A percentile compares a stretch with the other conserved stretches of the same genome.
These are phyloP conservation scores for Wilhelminamyces savonicus DNA, from an alignment of 805 yeast species.

Conservation along the genomic window DNA sequence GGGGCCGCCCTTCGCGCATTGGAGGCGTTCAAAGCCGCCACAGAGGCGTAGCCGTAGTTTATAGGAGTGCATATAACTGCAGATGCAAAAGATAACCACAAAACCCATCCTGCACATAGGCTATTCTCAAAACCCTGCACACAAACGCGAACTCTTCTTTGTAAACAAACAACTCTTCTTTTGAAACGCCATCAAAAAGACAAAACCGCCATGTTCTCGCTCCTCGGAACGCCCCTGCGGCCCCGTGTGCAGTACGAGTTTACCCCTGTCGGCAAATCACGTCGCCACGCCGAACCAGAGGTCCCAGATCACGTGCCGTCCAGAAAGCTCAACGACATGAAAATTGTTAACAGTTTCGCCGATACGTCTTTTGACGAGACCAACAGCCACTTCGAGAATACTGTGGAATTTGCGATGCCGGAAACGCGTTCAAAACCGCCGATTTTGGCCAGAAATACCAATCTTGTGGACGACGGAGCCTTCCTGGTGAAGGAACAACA, in stretches of 20 bases:
- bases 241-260: constrained; percentile 13
- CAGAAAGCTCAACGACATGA: not conserved
- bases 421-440: no score
- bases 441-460: no score
- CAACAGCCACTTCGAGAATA: constrained; percentile 2
- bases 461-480: no score
- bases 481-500: constrained; percentile 19
- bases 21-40: constrained; percentile 37
- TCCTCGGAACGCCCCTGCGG: constrained; percentile 12
- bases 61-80: not conserved
- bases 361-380: constrained; percentile 9
- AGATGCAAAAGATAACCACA: not conserved
- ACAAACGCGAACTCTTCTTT: no score
- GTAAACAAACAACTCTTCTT: no score
- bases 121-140: no score
- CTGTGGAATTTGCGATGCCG: not conserved
- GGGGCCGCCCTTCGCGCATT: constrained; percentile 66
- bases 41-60: not conserved
- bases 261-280: constrained; percentile 19
- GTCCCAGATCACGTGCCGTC: constrained; percentile 2
- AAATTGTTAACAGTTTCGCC: constrained; percentile 3
- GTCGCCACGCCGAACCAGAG: constrained; percentile 1
- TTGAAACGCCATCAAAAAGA: not conserved
- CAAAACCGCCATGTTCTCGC: constrained; percentile 8
- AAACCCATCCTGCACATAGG: not conserved